These are phyloP conservation scores for Trichaptum fuscoviolaceum DNA, from an alignment of 768 basidiomycete genomes.

Conservation along the genomic window DNA sequence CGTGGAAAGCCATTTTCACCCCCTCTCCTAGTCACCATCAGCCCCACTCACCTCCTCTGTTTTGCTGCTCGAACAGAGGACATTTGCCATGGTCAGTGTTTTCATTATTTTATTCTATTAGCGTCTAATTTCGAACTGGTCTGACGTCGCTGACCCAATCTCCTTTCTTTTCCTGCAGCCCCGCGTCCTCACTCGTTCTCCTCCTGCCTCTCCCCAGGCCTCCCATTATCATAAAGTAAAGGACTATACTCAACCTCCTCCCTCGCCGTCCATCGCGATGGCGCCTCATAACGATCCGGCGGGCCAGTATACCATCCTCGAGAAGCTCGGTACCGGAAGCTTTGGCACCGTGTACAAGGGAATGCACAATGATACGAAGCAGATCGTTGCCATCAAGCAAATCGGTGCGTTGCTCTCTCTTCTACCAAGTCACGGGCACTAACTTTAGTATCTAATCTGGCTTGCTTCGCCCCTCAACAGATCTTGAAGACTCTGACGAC, in stretches of 20 bases:
- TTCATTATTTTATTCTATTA: not conserved
- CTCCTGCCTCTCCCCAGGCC: slow-evolving; percentile 42
- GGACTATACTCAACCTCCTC: slow-evolving; percentile 30
- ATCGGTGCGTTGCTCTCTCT: slow-evolving; percentile 60
- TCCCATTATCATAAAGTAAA: slow-evolving; percentile 17
- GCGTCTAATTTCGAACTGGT: not conserved
- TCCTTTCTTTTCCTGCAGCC: slow-evolving; percentile 29
- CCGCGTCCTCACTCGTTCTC: slow-evolving; percentile 37
- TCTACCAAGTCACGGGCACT: slow-evolving; percentile 1
- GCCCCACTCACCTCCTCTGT: not conserved
- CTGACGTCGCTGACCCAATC: not conserved
- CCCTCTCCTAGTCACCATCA: not conserved
- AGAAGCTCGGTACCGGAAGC: slow-evolving; percentile 96
- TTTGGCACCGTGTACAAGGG: slow-evolving; percentile 98
- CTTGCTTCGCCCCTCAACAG: slow-evolving; percentile 33
- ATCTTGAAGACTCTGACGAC: slow-evolving; percentile 97
- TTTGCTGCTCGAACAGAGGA: not conserved
- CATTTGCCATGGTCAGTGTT: not conserved
- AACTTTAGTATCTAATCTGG: slow-evolving; percentile 12
- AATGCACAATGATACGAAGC: slow-evolving; percentile 88
- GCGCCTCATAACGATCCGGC: slow-evolving; percentile 72
- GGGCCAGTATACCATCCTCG: slow-evolving; percentile 85
- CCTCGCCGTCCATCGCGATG: slow-evolving; percentile 59
- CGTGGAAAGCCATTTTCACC: not conserved
- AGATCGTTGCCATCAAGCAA: slow-evolving; percentile 97